Evolutionary conservation across 179 eudicot genomes (phyloP), one percentile per base, ranked within the genome.

Genomic region (Silene noctiflora): DNA sequence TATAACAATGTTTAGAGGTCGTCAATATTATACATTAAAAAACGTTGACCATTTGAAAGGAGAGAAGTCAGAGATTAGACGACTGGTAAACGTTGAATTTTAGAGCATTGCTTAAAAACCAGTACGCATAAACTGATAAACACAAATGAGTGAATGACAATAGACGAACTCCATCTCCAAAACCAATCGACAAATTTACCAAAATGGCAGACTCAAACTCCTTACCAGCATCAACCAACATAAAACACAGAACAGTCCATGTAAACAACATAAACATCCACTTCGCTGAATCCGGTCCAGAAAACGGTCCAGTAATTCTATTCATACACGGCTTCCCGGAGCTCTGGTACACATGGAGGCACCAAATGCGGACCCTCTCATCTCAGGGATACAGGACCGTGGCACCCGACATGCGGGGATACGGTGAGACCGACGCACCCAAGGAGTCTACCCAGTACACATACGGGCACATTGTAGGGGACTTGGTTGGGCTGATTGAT

Each of bases 281-380:
- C 76, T 61, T 87, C 62, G 90, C 89, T 4, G 89, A 86, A 60
- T 79, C 80, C 53, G 93, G 89, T 0, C 53, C 81, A 17, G 87
- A 86, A 31, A 24, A 13, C 5, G 72, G 73, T 11, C 88, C 89
- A 9, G 44, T 82, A 6, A 79, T 89, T 29, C 88, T 91, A 61
- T 84, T 91, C 84, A 21, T 91, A 66, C 96, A 91, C 59, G 93
- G 91, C 58, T 91, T 91, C 81, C 93, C 93, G 0, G 89, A 89
- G 33, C 85, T 88, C 59, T 89, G 90, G 90, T 87, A 87, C 88
- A 73, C 89, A 1, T 89, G 92, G 92, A 85, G 93, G 29, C 90
- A 85, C 85, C 92, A 89, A 79, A 87, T 89, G 69, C 10, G 69
- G 11, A 78, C 78, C 71, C 75, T 87, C 22, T 80, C 92, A 4